These are phyloP conservation scores for Trichomonas vaginalis DNA, from an alignment of 208 protist species.

Conservation along the genomic window DNA sequence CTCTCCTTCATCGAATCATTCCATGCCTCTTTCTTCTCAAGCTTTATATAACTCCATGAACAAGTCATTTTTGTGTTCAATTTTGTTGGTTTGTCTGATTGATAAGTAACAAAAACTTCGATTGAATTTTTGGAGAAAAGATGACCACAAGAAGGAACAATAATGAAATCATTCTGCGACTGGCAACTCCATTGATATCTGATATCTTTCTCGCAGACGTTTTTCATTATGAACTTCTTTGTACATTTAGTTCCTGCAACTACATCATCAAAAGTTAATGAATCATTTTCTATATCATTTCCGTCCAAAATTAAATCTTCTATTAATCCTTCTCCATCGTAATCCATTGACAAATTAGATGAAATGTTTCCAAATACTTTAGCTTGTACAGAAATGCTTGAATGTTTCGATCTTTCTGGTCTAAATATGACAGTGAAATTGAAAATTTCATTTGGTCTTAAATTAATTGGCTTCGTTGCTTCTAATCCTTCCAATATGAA, in stretches of 20 bases:
- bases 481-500: neutral
- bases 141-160: neutral
- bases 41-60: too few species aligned
- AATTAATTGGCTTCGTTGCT: neutral
- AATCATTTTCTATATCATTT: neutral
- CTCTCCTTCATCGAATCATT: neutral
- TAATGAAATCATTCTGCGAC: neutral
- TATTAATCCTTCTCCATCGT: neutral
- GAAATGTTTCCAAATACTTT: neutral
- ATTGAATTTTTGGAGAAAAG: neutral
- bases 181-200: neutral
- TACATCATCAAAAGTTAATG: neutral
- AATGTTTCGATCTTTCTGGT: neutral
- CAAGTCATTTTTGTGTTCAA: neutral
- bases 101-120: neutral
- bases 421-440: neutral
- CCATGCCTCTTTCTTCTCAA: neutral
- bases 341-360: neutral
- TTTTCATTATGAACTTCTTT: neutral
- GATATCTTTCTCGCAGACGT: neutral
- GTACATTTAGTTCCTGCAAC: neutral
- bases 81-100: neutral
- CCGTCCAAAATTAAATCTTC: neutral
- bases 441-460: neutral
- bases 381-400: neutral